phyloP scores from a whole-genome alignment of 768 basidiomycete species.

The Russula compacta region DNA sequence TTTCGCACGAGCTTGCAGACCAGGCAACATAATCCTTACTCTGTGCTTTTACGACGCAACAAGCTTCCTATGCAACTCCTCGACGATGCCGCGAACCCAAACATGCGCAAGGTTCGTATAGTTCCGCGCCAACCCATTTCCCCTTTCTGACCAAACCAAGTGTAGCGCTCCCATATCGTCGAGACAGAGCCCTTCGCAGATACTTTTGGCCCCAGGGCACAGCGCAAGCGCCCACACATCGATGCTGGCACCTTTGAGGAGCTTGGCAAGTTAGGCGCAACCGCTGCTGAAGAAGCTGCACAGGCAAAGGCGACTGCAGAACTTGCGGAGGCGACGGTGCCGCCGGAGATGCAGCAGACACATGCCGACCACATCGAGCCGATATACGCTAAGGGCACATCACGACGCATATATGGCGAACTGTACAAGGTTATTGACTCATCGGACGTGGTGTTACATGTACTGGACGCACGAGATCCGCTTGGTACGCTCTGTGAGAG shows the following conservation, averaged over 20 bases:
- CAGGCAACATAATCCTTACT: conserved; percentile 91
- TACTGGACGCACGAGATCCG: conserved; percentile 93
- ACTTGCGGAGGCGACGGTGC: conserved; percentile 36
- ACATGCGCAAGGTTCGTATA: conserved; percentile 56
- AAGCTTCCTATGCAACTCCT: conserved; percentile 96
- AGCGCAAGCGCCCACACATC: conserved; percentile 80
- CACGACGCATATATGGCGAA: conserved; percentile 92
- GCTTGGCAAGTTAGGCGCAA: conserved; percentile 56
- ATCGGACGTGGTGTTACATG: conserved; percentile 90
- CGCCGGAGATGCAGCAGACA: conserved; percentile 40
- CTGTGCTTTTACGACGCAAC: conserved; percentile 86
- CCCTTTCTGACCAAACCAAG: neutral
- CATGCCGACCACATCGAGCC: conserved; percentile 82
- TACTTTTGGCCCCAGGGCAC: conserved; percentile 94
- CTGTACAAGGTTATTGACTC: conserved; percentile 99
- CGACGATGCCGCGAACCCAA: conserved; percentile 80
- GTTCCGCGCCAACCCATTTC: neutral
- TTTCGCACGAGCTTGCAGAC: conserved; percentile 82
- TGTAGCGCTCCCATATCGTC: conserved; percentile 82
- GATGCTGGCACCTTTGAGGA: conserved; percentile 92
- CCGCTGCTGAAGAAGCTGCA: conserved; percentile 46
- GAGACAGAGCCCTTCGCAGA: conserved; percentile 93
- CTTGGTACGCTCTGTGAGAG: conserved; percentile 92
- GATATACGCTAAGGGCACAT: conserved; percentile 92
- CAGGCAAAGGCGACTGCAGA: conserved; percentile 33